Evolutionary conservation across 108 stramenopile genomes (phyloP), one percentile per base, ranked within the genome.

Genomic region (Mediolabrus comicus): DNA sequence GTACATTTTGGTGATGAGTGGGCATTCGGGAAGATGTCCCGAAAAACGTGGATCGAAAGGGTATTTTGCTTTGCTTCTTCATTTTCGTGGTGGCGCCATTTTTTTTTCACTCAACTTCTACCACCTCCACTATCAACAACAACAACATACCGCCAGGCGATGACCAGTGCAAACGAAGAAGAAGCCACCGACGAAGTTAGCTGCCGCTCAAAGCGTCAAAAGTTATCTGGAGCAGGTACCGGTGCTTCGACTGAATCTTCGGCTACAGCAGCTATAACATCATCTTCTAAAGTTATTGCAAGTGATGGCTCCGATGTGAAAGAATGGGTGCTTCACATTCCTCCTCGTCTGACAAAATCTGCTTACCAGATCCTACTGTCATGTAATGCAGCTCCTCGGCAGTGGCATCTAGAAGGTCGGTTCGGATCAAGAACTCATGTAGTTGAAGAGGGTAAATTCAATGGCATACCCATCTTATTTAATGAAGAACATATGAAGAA

Each of bases 341-440:
- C 88, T 22, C 70, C 81, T 35, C 69, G 63, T 33, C 66, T 85
- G 25, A 88, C 91, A 6, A 87, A 89, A 63, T 59, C 74, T 38
- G 83, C 82, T 10, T 87, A 92, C 35, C 74, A 72, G 57, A 61
- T 74, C 11, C 71, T 92, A 24, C 19, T 86, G 0, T 51, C 69
- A 0, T 57, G 71, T 26, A 29, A 80, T 28, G 77, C 59, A 26
- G 86, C 80, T 28, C 74, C 86, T 1, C 72, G 87, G 26, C 68
- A 63, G 26, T 91, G 86, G 84, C 87, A 91, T 69, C 55, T 91
- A 28, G 91, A 87, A 60, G 91, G 91, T 26, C 75, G 91, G 52
- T 87, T 80, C 65, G 91, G 91, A 14, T 77, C 79, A 26, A 72
- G 92, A 24, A 90, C 87, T 13, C 84, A 88, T 65, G 57, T 68